Base-by-base conservation (phyloP, 2,329 filamentous ascomycete species). In the Fusarium hainanense region DNA sequence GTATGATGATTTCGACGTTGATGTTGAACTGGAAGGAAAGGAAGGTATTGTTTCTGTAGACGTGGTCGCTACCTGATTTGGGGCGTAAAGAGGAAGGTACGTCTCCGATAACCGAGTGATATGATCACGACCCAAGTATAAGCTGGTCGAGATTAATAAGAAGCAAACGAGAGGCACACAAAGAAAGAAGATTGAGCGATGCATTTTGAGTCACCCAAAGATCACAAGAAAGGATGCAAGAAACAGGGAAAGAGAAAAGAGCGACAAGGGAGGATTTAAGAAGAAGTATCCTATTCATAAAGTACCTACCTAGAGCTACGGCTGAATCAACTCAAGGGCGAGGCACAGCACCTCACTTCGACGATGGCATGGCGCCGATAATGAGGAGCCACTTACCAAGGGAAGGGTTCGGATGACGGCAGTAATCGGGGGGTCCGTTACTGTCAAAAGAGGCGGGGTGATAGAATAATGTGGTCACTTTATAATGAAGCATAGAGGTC, bases 81-180 rank as follows among this genome's bases (percentile, higher is more conserved):
- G 58, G 11, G 25, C 64, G 34, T 59, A 48, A 2, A 63, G 63
- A 23, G 71, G 70, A 41, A 73, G 47, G 41, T 66, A 60, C 21
- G 69, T 32, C 20, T 62, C 57, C 10, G 71, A 66, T 16, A 74
- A 34, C 41, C 71, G 57, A 34, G 59, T 63, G 41, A 74, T 58
- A n/a, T 71, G 71, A 44, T 73, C 71, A 18, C 62, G 69, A 25
- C 71, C 71, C 16, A 74, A 55, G 51, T 74, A 74, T 23, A 74
- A 44, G 28, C 67, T 60, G 16, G 59, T 69, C 14, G 55, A 30
- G 42, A 65, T 42, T 28, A 74, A 47, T 21, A 73, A 49, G 57
- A 74, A 71, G 50, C 64, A 73, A 18, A 69, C 30, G 25, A 63
- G 50, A 13, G 71, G 65, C 9, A 74, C 46, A 16, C 69, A 52